Percentiles rank a stretch among this genome's conserved stretches.
Conservation (phyloP, 78 protist species). For the Dictyostelium capitatum region DNA sequence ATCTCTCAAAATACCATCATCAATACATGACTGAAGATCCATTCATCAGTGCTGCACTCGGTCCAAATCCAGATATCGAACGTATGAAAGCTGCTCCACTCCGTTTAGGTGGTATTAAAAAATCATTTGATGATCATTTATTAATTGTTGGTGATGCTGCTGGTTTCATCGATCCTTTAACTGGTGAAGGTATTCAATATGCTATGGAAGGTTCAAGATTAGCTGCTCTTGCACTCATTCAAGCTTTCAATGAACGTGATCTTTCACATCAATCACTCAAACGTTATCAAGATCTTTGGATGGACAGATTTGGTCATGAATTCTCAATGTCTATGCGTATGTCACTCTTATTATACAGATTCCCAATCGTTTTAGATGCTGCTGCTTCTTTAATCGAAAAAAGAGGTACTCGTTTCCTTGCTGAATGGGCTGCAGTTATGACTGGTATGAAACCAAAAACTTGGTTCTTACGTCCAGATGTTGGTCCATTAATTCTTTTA, state of each 20-base stretch:
- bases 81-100: slow-evolving; percentile 83
- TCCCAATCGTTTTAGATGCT: slow-evolving; percentile 86
- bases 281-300: slow-evolving; percentile 83
- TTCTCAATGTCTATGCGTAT: slow-evolving; percentile 80
- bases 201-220: slow-evolving; percentile 82
- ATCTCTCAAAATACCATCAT: slow-evolving; percentile 65
- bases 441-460: slow-evolving; percentile 79
- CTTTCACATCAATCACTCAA: slow-evolving; percentile 58
- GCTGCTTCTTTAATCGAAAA: slow-evolving; percentile 75
- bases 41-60: slow-evolving; percentile 74
- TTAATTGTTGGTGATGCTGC: slow-evolving; percentile 87
- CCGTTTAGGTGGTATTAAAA: slow-evolving; percentile 84
- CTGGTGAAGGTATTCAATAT: slow-evolving; percentile 87
- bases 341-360: slow-evolving; percentile 79
- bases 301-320: slow-evolving; percentile 81
- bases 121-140: slow-evolving; percentile 75
- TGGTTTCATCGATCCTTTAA: slow-evolving; percentile 85
- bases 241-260: slow-evolving; percentile 77
- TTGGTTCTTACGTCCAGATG: slow-evolving; percentile 76
- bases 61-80: slow-evolving; percentile 83
- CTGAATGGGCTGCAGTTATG: slow-evolving; percentile 87
- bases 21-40: slow-evolving; percentile 79
- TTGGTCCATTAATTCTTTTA: slow-evolving; percentile 72
- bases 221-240: slow-evolving; percentile 55
- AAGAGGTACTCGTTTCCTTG: slow-evolving; percentile 77